Conservation (phyloP, 2,329 filamentous ascomycete genomes). For the Diaporthe batatas region DNA sequence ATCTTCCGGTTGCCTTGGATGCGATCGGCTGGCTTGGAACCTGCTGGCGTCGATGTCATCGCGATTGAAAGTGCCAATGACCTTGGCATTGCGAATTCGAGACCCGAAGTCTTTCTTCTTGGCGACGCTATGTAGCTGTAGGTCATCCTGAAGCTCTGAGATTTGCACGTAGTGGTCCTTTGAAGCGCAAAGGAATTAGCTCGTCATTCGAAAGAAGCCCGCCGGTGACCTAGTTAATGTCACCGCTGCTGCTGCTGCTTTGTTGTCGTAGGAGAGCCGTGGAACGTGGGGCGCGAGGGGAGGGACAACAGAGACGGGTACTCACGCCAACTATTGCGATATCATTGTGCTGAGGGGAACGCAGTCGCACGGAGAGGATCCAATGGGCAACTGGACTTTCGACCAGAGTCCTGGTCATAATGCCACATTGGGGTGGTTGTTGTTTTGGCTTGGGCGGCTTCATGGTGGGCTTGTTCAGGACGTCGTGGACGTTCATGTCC, state of each 20-base stretch:
- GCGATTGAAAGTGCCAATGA: constrained; percentile 70
- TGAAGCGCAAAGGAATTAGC: constrained; percentile 32
- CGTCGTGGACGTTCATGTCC: constrained; percentile 60
- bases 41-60: constrained; percentile 50
- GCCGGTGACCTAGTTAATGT: constrained; percentile 16
- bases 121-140: constrained; percentile 81
- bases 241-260: not conserved
- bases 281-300: not conserved
- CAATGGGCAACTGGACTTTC: constrained; percentile 81
- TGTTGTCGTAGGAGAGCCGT: constrained; percentile 23
- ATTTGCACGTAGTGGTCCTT: constrained; percentile 86
- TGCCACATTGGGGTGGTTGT: constrained; percentile 70
- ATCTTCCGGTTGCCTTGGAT: constrained; percentile 53
- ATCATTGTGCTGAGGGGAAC: constrained; percentile 79
- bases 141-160: constrained; percentile 77
- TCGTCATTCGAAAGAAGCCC: constrained; percentile 37
- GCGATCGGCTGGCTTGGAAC: constrained; percentile 35
- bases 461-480: constrained; percentile 55
- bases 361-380: constrained; percentile 84
- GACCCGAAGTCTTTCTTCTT: constrained; percentile 83
- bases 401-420: constrained; percentile 84
- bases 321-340: constrained; percentile 86
- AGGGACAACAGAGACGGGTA: constrained; percentile 43
- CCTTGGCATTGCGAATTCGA: constrained; percentile 82
- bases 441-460: constrained; percentile 49